A percentile compares a stretch with the other conserved stretches of the same genome.
Evolutionary conservation across 2,329 filamentous ascomycete species (phyloP).

Genomic region (Hypoxylon sp.): DNA sequence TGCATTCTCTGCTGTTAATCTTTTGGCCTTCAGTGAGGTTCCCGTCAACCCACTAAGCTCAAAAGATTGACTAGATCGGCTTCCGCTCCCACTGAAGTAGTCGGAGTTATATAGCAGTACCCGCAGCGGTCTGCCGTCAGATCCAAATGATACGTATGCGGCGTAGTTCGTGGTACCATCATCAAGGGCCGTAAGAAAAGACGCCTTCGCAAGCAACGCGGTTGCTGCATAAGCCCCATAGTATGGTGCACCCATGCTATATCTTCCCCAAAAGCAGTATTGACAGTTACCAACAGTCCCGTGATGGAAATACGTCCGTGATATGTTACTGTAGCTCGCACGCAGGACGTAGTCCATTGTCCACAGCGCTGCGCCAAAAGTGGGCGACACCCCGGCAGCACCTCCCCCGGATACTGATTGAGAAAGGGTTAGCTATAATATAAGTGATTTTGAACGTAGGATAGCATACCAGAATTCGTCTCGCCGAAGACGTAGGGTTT

Average conservation of each 20-base stretch:
- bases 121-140: slow-evolving; percentile 55
- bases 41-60: slow-evolving; percentile 59
- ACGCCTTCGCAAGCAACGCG: slow-evolving; percentile 61
- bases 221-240: slow-evolving; percentile 66
- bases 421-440: slow-evolving; percentile 42
- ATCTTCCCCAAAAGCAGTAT: slow-evolving; percentile 55
- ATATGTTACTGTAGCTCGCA: slow-evolving; percentile 56
- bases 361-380: slow-evolving; percentile 66
- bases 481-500: slow-evolving; percentile 65
- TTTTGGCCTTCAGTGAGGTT: slow-evolving; percentile 57
- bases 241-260: slow-evolving; percentile 66
- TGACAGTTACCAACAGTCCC: slow-evolving; percentile 67
- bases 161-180: slow-evolving; percentile 60
- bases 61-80: slow-evolving; percentile 57
- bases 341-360: slow-evolving; percentile 64
- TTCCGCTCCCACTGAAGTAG: slow-evolving; percentile 57
- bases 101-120: slow-evolving; percentile 64
- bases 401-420: slow-evolving; percentile 57
- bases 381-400: slow-evolving; percentile 59
- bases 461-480: slow-evolving; percentile 62
- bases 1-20: slow-evolving; percentile 62
- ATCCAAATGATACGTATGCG: slow-evolving; percentile 62
- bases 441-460: no score
- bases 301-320: slow-evolving; percentile 65
- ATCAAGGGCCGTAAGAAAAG: slow-evolving; percentile 63